Evolutionary conservation across 2,329 filamentous ascomycete genomes (phyloP).

Genomic region (Eurotiales sp.): DNA sequence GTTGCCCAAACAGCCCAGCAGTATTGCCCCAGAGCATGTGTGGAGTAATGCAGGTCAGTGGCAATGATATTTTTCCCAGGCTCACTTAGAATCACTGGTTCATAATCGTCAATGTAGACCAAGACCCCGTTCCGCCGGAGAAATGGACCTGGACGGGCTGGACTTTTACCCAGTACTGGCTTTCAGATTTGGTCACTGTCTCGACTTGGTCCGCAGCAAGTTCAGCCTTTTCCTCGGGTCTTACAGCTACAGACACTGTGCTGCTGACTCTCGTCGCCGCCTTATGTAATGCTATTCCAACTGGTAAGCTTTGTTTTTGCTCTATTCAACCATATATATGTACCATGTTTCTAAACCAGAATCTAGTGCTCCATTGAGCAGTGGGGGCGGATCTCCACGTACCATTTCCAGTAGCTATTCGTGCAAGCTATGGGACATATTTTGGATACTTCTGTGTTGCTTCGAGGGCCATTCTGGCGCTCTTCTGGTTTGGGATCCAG

Average conservation of each 20-base stretch:
- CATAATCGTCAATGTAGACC: slow-evolving; percentile 6
- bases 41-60: slow-evolving; percentile 16
- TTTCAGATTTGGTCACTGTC: slow-evolving; percentile 16
- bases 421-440: slow-evolving; percentile 32
- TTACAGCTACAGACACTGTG: slow-evolving; percentile 14
- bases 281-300: slow-evolving; percentile 15
- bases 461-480: slow-evolving; percentile 37
- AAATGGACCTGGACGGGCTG: slow-evolving; percentile 18
- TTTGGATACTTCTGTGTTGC: slow-evolving; percentile 30
- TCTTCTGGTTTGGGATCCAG: slow-evolving; percentile 41
- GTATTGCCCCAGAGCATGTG: slow-evolving; percentile 16
- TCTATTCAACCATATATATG: neutral
- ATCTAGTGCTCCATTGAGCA: slow-evolving; percentile 21
- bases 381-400: slow-evolving; percentile 26
- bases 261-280: slow-evolving; percentile 13
- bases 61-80: neutral
- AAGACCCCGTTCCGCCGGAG: slow-evolving; percentile 16
- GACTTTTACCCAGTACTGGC: slow-evolving; percentile 17
- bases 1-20: slow-evolving; percentile 16
- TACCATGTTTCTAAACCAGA: neutral
- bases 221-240: slow-evolving; percentile 11
- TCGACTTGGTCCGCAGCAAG: slow-evolving; percentile 17
- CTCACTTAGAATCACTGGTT: neutral
- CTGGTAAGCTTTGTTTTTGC: slow-evolving; percentile 3
- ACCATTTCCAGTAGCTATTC: slow-evolving; percentile 31